Evolutionary conservation across 306 rosid genomes (phyloP).

Genomic region (Gynostemma pentaphyllum): DNA sequence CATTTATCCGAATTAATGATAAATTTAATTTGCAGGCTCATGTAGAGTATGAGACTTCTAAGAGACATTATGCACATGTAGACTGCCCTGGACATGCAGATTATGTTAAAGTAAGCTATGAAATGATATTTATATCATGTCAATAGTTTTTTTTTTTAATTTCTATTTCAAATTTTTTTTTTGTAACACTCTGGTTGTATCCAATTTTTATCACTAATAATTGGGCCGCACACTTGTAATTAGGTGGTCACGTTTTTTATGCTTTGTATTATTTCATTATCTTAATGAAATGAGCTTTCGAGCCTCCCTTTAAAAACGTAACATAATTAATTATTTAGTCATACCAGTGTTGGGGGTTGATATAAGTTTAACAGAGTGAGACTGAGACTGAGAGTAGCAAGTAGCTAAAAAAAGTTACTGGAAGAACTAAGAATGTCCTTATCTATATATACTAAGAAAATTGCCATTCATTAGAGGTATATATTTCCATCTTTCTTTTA

Average conservation of each 20-base stretch:
- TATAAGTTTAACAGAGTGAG: neutral
- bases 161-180: too few relatives aligned
- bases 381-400: neutral
- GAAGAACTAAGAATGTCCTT: neutral
- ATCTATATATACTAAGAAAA: neutral
- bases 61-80: slow-evolving; percentile 90
- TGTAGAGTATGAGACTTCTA: slow-evolving; percentile 77
- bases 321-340: neutral
- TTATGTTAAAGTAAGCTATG: slow-evolving; percentile 70
- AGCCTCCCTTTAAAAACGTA: too few relatives aligned
- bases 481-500: neutral
- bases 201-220: too few relatives aligned
- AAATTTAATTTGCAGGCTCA: slow-evolving; percentile 50
- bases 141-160: too few relatives aligned
- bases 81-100: slow-evolving; percentile 99
- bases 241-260: too few relatives aligned
- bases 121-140: neutral
- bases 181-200: too few relatives aligned
- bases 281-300: too few relatives aligned
- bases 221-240: too few relatives aligned
- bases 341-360: neutral
- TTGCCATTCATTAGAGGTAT: neutral
- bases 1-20: neutral
- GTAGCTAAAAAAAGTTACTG: neutral
- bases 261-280: too few relatives aligned